phyloP scores from a whole-genome alignment of 1,284 basidiomycete species.

The Abortiporus biennis region DNA sequence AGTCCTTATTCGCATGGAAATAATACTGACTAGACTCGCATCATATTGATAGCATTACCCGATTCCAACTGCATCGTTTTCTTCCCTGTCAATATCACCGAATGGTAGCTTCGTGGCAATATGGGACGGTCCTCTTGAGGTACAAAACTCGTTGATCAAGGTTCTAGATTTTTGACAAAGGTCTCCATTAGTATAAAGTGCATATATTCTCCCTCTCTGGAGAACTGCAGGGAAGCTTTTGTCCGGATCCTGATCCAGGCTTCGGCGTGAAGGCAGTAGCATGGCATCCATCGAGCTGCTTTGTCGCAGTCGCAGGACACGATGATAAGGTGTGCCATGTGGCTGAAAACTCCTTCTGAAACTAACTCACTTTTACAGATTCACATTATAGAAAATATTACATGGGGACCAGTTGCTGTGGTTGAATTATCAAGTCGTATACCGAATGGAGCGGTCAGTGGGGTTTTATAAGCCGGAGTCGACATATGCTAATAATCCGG shows the following conservation, averaged over 20 bases:
- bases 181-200: slow-evolving; percentile 70
- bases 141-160: slow-evolving; percentile 25
- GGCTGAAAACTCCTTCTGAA: background rate
- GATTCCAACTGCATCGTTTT: slow-evolving; percentile 68
- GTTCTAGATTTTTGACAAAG: background rate
- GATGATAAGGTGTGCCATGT: slow-evolving; percentile 71
- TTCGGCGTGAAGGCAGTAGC: slow-evolving; percentile 69
- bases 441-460: slow-evolving; percentile 49
- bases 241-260: slow-evolving; percentile 68
- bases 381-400: slow-evolving; percentile 71
- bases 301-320: slow-evolving; percentile 76
- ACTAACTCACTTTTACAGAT: slow-evolving; percentile 37
- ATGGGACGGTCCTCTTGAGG: slow-evolving; percentile 80
- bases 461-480: too few relatives aligned
- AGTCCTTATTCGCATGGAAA: background rate
- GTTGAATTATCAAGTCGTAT: slow-evolving; percentile 57
- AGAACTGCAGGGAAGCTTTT: slow-evolving; percentile 61
- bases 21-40: background rate
- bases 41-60: slow-evolving; percentile 71
- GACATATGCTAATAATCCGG: background rate
- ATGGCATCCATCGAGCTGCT: slow-evolving; percentile 82
- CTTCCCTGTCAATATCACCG: slow-evolving; percentile 77
- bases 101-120: slow-evolving; percentile 76
- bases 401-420: slow-evolving; percentile 67
- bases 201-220: slow-evolving; percentile 73